Evolutionary conservation across 441 rosid species (phyloP), one percentile per base, ranked within the genome.

Genomic region (Populus hybrid): DNA sequence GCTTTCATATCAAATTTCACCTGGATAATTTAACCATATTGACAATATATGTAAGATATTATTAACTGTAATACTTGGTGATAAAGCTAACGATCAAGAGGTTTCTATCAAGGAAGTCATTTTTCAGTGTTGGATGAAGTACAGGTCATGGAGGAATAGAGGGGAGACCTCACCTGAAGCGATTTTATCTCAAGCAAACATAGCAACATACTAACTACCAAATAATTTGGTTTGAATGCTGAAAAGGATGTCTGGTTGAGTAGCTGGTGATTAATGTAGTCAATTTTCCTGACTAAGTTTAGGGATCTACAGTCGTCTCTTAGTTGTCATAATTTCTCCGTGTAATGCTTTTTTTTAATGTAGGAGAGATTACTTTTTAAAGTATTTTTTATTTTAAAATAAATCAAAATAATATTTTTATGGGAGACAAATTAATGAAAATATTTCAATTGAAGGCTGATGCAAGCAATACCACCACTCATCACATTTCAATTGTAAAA

Each of bases 341-440:
- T 34, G 8, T 34, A 34, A 34, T 34, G 36, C 1, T 0, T 6
- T 34, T 1, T 34, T 1, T 6, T 6, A 34, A 1, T 34, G 0
- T 34, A 6, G 0, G 6, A 6, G 0, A 34, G 8, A 34, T 34
- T 34, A 1, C 28, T 34, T 34, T 34, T 34, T 0, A 34, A 34
- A 34, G 0, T 6, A 0, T 34, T 34, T 0, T 34, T 34, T 0
- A 0, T 0, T 34, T 34, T 34, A 0, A 34, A 34, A 34, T 34
- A 34, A 0, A 34, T 34, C 0, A 34, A 0, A 34, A 6, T 34
- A 34, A 34, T 6, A 34, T 34, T 34, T 34, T 32, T 32, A 32
- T 32, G 57, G 57, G 20, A 12, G 20, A 6, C 6, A 46, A 46
- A 14, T 46, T 46, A 46, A 46, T 38, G 11, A 38, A 38, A 38